Percentiles rank a stretch among this genome's conserved stretches.
Conservation (phyloP, 306 rosid genomes). For the Clitoria ternatea region DNA sequence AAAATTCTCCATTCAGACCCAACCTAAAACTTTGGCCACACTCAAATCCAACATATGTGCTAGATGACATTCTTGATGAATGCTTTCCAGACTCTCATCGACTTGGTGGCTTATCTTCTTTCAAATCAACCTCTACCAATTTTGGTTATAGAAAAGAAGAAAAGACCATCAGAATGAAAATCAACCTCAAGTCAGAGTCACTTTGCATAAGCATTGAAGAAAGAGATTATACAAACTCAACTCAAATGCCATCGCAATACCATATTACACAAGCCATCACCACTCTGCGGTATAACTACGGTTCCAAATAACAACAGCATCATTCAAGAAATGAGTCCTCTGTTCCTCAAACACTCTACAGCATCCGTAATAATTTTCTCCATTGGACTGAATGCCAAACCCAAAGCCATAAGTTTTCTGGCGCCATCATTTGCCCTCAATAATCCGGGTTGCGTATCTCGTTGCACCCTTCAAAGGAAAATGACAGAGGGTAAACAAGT, state of each 20-base stretch:
- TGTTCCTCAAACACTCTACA: conserved; percentile 73
- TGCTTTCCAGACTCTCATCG: not conserved
- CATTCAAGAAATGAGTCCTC: conserved; percentile 57
- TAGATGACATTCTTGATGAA: conserved; percentile 10
- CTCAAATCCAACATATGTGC: not conserved
- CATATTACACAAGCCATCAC: not conserved
- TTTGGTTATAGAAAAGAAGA: too few species aligned
- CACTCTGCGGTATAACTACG: not conserved
- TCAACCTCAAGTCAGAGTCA: not conserved
- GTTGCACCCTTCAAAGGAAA: conserved; percentile 43
- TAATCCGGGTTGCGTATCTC: conserved; percentile 77
- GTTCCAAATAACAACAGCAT: not conserved
- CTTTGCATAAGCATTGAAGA: not conserved
- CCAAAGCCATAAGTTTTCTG: conserved; percentile 67
- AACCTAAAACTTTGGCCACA: too few species aligned
- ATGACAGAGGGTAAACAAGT: conserved; percentile 5
- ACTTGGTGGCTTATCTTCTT: not conserved
- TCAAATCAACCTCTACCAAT: not conserved
- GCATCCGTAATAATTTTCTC: conserved; percentile 84
- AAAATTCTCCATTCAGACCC: too few species aligned
- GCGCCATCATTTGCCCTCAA: conserved; percentile 60
- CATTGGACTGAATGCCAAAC: conserved; percentile 73
- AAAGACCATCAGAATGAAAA: not conserved
- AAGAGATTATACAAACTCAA: conserved; percentile 11
- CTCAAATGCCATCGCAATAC: not conserved